Evolutionary conservation across 208 protist genomes (phyloP), one percentile per base, ranked within the genome.

Genomic region (Trypanosoma avium): DNA sequence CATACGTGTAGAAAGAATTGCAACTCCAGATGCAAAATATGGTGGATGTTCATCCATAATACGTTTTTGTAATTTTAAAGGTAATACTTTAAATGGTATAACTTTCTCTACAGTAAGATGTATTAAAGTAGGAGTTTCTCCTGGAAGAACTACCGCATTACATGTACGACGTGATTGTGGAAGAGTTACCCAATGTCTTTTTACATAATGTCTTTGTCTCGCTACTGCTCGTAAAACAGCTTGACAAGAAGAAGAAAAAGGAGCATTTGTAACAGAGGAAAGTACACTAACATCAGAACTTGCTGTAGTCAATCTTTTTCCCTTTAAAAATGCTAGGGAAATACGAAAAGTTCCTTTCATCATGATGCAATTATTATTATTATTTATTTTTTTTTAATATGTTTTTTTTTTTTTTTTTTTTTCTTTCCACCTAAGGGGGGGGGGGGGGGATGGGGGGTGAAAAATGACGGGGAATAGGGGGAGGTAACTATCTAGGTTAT

Each of bases 11-110:
- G 90, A 93, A 9, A 95, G 61, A 67, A 95, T 95, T 32, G 86
- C 90, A 21, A 95, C 90, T 24, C 90, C 90, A 27, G 78, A 80
- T n/a, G 84, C 84, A 66, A 95, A 95, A 47, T 88, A 95, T 17
- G 90, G 86, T 33, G 90, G 90, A 53, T 90, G 68, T 60, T 95
- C 86, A 55, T 95, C 90, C 21, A 93, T 66, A 36, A 95, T 89
- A 7, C 75, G 73, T 26, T 75, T 82, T 53, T 93, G 90, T 15
- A 77, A 56, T 13, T 65, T 70, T 54, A 81, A 83, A 9, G 80
- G 38, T 10, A 95, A 55, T 46, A 67, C 32, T 33, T 67, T 75
- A 27, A 95, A 64, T 12, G 86, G 82, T 12, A 95, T 63, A 7
- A 95, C 90, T 32, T 76, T 82, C 62, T 91, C 80, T 1, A 95